phyloP scores from a whole-genome alignment of 2,329 filamentous ascomycete species.

The Cladophialophora yegresii region DNA sequence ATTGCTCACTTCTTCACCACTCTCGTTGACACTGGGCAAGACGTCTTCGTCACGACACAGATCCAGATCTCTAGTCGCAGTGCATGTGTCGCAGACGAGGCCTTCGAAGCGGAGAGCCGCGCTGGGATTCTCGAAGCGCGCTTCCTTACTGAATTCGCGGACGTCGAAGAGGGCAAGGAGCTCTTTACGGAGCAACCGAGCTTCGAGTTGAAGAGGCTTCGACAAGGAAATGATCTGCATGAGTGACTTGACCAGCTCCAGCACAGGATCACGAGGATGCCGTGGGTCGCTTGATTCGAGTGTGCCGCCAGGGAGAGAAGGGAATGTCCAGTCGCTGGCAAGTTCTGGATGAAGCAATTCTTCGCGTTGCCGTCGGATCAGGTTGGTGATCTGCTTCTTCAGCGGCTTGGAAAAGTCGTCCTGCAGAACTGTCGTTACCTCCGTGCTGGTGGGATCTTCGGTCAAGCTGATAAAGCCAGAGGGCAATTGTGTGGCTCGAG shows the following conservation, averaged over 20 bases:
- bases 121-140: conserved; percentile 83
- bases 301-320: conserved; percentile 57
- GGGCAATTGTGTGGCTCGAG: conserved; percentile 62
- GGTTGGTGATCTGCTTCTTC: conserved; percentile 78
- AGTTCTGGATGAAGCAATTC: conserved; percentile 89
- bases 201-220: conserved; percentile 66
- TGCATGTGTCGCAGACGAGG: conserved; percentile 87
- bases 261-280: conserved; percentile 66
- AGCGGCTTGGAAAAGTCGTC: conserved; percentile 83
- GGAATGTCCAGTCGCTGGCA: conserved; percentile 83
- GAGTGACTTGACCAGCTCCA: conserved; percentile 88
- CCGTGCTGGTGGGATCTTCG: conserved; percentile 61
- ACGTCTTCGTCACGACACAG: conserved; percentile 87
- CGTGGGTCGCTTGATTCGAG: conserved; percentile 38
- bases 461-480: conserved; percentile 53
- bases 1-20: conserved; percentile 38
- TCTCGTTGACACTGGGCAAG: conserved; percentile 54
- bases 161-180: conserved; percentile 88
- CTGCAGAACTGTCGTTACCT: conserved; percentile 67
- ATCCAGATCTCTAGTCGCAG: conserved; percentile 83
- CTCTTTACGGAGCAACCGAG: conserved; percentile 83
- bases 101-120: conserved; percentile 71
- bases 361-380: conserved; percentile 83
- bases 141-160: conserved; percentile 86
- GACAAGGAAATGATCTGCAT: conserved; percentile 92